Conservation (phyloP, 495 filamentous ascomycete species). For the Cercophora samala region DNA sequence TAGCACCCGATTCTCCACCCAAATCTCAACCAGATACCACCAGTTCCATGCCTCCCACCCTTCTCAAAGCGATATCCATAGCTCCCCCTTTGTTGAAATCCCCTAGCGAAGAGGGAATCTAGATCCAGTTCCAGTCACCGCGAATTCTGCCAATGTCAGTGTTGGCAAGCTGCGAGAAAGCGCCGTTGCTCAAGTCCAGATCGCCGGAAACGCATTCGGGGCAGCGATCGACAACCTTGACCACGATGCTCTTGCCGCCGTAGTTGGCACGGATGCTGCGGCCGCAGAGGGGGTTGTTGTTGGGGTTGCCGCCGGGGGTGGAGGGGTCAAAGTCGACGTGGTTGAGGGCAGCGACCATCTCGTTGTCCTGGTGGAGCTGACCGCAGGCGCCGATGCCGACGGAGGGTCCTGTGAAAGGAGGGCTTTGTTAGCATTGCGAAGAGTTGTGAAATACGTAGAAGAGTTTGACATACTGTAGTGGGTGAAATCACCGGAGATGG, state of each 20-base stretch:
- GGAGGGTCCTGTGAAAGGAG: neutral
- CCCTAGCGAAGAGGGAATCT: neutral
- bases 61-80: neutral
- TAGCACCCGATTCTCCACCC: neutral
- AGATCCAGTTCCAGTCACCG: constrained; percentile 38
- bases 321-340: constrained; percentile 14
- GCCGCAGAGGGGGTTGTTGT: constrained; percentile 33
- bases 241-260: constrained; percentile 26
- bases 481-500: neutral
- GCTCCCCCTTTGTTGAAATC: neutral
- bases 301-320: constrained; percentile 33
- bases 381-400: constrained; percentile 11
- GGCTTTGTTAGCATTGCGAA: neutral
- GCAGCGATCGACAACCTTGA: constrained; percentile 32
- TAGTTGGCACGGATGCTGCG: constrained; percentile 25
- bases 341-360: neutral
- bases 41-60: neutral
- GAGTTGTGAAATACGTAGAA: neutral
- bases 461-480: neutral
- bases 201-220: constrained; percentile 8
- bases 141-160: constrained; percentile 30
- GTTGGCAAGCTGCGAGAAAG: constrained; percentile 22
- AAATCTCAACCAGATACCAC: neutral
- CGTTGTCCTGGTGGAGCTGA: constrained; percentile 6
- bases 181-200: constrained; percentile 23